Evolutionary conservation across 2,329 filamentous ascomycete genomes (phyloP).

Genomic region (Pseudopithomyces chartarum): DNA sequence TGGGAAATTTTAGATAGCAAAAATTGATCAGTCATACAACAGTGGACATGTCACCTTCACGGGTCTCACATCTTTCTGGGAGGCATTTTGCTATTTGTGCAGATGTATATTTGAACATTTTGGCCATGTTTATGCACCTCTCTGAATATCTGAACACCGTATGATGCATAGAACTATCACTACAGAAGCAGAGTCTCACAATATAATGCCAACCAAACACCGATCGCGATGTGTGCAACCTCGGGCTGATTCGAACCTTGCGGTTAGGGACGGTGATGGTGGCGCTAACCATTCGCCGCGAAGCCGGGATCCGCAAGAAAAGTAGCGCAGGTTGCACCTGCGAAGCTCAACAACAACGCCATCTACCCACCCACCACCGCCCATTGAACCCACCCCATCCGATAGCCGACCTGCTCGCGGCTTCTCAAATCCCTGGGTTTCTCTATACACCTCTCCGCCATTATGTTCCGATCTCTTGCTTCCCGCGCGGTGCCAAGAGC

Average conservation of each 20-base stretch:
- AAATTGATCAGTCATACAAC: conserved; percentile 7
- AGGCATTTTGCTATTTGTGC: no score
- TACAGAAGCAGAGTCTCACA: no score
- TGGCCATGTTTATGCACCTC: no score
- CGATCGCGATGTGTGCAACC: not conserved
- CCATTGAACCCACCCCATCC: conserved; percentile 42
- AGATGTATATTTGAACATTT: no score
- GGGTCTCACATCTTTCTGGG: no score
- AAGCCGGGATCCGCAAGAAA: conserved; percentile 30
- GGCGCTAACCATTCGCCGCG: conserved; percentile 31
- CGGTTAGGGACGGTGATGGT: conserved; percentile 12
- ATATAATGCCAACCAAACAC: no score
- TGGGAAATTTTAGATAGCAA: not conserved
- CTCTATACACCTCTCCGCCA: conserved; percentile 29
- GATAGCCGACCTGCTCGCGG: conserved; percentile 36
- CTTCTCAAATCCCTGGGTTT: conserved; percentile 30
- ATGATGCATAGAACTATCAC: no score
- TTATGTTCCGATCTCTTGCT: conserved; percentile 59
- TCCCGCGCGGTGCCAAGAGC: conserved; percentile 55
- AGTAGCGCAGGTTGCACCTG: conserved; percentile 15
- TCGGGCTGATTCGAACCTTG: not conserved
- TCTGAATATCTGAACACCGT: no score
- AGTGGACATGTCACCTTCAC: not conserved
- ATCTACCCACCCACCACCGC: conserved; percentile 41
- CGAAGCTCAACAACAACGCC: conserved; percentile 39